Conservation (phyloP, 805 yeast species). For the Yarrowia sp. region DNA sequence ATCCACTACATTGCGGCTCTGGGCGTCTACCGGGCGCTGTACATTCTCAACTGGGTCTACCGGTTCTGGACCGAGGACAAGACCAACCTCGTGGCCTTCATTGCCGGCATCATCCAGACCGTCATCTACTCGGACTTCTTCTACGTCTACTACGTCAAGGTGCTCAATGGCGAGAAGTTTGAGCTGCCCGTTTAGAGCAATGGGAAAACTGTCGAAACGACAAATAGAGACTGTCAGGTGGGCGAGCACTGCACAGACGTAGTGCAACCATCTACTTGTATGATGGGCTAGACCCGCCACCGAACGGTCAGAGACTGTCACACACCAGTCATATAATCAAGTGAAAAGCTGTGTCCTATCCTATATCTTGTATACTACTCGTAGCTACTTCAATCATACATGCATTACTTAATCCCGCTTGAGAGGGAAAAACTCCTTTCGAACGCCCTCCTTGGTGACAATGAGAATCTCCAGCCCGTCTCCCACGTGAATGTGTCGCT, state of each 20-base stretch:
- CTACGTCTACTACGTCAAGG: constrained; percentile 78
- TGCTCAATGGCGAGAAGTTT: constrained; percentile 72
- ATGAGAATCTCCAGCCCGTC: constrained; percentile 89
- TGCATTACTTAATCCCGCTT: constrained; percentile 64
- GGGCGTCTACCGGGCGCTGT: constrained; percentile 84
- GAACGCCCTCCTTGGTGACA: constrained; percentile 89
- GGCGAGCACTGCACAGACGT: no score
- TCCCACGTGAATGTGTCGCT: constrained; percentile 97
- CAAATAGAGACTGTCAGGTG: no score
- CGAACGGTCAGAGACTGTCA: no score
- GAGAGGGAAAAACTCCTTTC: constrained; percentile 76
- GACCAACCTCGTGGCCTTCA: constrained; percentile 65
- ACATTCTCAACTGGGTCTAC: constrained; percentile 94
- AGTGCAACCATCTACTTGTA: no score
- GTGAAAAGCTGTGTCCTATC: no score
- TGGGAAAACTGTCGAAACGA: no score
- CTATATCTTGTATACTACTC: background rate
- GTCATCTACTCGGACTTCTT: constrained; percentile 90
- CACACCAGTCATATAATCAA: no score
- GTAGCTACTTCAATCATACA: background rate
- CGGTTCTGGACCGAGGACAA: constrained; percentile 62
- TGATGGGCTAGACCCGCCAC: no score
- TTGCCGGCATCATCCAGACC: constrained; percentile 84
- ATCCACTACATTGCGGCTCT: constrained; percentile 90
- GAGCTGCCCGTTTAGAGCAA: constrained; percentile 56